Conservation (phyloP, 2,329 filamentous ascomycete species). For the Colletotrichum godetiae region DNA sequence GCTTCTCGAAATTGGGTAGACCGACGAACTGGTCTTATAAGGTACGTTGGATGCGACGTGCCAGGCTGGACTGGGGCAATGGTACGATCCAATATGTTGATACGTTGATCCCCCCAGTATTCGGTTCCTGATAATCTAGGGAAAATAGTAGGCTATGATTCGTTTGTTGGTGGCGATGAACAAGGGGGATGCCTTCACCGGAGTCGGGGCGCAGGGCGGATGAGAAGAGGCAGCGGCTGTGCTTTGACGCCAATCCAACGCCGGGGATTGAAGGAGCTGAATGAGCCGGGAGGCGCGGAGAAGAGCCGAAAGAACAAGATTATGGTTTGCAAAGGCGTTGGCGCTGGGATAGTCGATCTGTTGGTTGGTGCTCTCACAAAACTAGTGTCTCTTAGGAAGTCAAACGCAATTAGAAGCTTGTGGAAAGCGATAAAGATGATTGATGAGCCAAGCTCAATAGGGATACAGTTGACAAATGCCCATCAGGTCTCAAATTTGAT, state of each 20-base stretch:
- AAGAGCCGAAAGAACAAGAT: neutral
- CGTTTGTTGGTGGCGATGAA: neutral
- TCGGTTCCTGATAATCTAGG: neutral
- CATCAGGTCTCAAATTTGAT: neutral
- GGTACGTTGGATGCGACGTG: neutral
- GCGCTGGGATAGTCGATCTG: neutral
- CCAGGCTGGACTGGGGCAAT: neutral
- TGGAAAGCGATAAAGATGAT: neutral
- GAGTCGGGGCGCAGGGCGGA: neutral
- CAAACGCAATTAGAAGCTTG: neutral
- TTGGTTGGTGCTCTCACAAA: neutral
- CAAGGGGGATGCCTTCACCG: constrained; percentile 20
- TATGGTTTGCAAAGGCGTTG: neutral
- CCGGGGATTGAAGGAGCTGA: neutral
- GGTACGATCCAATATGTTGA: constrained; percentile 18
- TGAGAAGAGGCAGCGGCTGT: neutral
- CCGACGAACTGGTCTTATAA: constrained; percentile 8
- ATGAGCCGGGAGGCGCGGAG: neutral
- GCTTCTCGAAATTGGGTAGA: neutral
- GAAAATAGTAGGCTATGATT: constrained; percentile 1
- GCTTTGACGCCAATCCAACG: constrained; percentile 8
- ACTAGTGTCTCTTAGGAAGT: neutral
- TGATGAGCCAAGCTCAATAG: neutral
- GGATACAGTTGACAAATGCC: neutral
- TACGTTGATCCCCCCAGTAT: neutral